Base-by-base conservation (phyloP, 176 grass and related monocot species). In the Ensete ventricosum region DNA sequence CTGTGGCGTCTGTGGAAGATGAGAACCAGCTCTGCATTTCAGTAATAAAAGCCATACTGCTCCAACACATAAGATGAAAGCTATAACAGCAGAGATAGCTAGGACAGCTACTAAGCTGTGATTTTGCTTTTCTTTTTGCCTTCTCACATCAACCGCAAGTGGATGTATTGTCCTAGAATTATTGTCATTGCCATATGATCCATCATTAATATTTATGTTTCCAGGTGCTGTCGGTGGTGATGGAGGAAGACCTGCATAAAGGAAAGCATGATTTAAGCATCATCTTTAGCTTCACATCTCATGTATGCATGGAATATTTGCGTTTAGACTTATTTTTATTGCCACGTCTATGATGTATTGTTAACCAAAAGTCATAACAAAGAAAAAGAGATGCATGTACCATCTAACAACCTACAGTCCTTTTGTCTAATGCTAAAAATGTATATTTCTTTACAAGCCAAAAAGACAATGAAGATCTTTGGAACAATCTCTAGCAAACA, bases 21-120 rank as follows among this genome's bases (percentile, higher is more conserved):
- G 66, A 48, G 69, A 87, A 34, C 1, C 23, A 79, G 70, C 76
- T 86, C 78, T 89, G 64, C 73, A 79, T 71, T 94, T 99, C 80
- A 89, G 87, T 75, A 89, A 82, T 74, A 89, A 79, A 71, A 82
- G 71, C 86, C 89, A 82, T 78, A 76, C 81, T 78, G 74, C 86
- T 81, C 84, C 96, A 78, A 69, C 73, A 87, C 84, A 91, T 83
- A 99, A 86, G 80, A 89, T 75, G 55, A 89, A 83, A 54, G 91
- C 81, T 74, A 86, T 87, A 71, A 99, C 73, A 81, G 88, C 83
- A 81, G 96, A 91, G 53, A 99, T 66, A 89, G 91, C 63, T 69
- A 99, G 81, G 79, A 99, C 91, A 25, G 83, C 71, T 75, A 88
- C 78, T 76, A 91, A 79, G 27, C 80, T 77, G 34, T 75, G 85